A percentile compares a stretch with the other conserved stretches of the same genome.
Conservation (phyloP, 352 stramenopile genomes). For the Globisporangium abappressorium region DNA sequence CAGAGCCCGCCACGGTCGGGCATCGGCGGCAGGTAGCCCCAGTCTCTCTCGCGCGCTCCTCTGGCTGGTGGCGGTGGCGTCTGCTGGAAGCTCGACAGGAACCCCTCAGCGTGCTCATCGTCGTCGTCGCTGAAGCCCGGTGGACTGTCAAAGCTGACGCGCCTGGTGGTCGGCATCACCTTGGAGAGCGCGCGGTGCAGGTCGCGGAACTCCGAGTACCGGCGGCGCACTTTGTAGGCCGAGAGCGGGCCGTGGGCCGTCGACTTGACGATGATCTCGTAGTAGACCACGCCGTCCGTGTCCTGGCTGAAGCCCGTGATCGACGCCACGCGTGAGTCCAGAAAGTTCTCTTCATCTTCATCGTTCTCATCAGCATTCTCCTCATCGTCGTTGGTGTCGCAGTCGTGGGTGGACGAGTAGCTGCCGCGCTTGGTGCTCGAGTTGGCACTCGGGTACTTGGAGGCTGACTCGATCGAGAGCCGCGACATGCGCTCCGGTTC, state of each 20-base stretch:
- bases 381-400: slow-evolving; percentile 5
- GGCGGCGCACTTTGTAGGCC: slow-evolving; percentile 72
- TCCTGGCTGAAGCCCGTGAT: slow-evolving; percentile 75
- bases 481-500: slow-evolving; percentile 15
- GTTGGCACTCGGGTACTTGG: slow-evolving; percentile 14
- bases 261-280: slow-evolving; percentile 73
- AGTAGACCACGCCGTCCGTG: slow-evolving; percentile 73
- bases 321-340: slow-evolving; percentile 58
- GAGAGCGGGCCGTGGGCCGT: slow-evolving; percentile 62
- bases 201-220: slow-evolving; percentile 72
- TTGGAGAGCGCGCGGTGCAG: slow-evolving; percentile 49
- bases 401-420: slow-evolving; percentile 13
- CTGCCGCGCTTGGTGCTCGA: slow-evolving; percentile 24
- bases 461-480: slow-evolving; percentile 12
- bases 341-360: slow-evolving; percentile 56
- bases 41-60: neutral
- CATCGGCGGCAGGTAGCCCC: slow-evolving; percentile 39
- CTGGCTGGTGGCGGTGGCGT: neutral
- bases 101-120: slow-evolving; percentile 1
- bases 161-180: slow-evolving; percentile 45
- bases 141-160: neutral
- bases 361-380: slow-evolving; percentile 13
- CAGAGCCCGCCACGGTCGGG: slow-evolving; percentile 70
- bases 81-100: neutral
- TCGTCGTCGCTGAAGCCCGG: slow-evolving; percentile 8